A percentile compares a stretch with the other conserved stretches of the same genome.
These are phyloP conservation scores for Tulasnella calospora DNA, from an alignment of 768 basidiomycete genomes.

Conservation along the genomic window DNA sequence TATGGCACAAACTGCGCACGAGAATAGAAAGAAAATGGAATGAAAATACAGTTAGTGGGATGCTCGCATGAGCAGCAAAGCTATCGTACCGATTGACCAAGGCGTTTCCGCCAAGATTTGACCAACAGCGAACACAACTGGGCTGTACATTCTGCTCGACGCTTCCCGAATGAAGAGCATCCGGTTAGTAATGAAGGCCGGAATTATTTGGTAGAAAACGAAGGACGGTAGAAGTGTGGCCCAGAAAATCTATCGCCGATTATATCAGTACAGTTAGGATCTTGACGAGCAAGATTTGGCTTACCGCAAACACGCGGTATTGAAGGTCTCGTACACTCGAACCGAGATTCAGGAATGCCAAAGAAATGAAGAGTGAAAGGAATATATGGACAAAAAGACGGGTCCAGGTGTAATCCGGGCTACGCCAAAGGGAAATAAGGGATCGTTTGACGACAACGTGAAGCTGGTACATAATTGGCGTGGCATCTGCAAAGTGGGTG, in stretches of 20 bases:
- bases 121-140: slow-evolving; percentile 76
- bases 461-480: slow-evolving; percentile 70
- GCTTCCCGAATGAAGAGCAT: slow-evolving; percentile 51
- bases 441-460: slow-evolving; percentile 61
- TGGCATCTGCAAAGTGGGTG: slow-evolving; percentile 51
- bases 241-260: slow-evolving; percentile 45
- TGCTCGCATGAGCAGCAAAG: neutral
- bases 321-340: slow-evolving; percentile 61
- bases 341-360: slow-evolving; percentile 75
- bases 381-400: slow-evolving; percentile 71
- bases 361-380: slow-evolving; percentile 63
- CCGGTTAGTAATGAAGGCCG: slow-evolving; percentile 73
- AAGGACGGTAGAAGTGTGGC: slow-evolving; percentile 63
- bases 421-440: slow-evolving; percentile 70
- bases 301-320: slow-evolving; percentile 71
- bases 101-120: slow-evolving; percentile 80
- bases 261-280: neutral
- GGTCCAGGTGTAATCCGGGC: slow-evolving; percentile 79
- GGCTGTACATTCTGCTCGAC: slow-evolving; percentile 79
- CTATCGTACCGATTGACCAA: slow-evolving; percentile 46
- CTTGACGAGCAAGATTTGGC: neutral
- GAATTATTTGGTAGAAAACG: slow-evolving; percentile 75
- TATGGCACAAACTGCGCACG: slow-evolving; percentile 48
- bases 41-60: neutral
- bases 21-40: neutral